Percentiles rank a stretch among this genome's conserved stretches.
Conservation (phyloP, 345 rosid genomes). For the Noccaea bulbosa region DNA sequence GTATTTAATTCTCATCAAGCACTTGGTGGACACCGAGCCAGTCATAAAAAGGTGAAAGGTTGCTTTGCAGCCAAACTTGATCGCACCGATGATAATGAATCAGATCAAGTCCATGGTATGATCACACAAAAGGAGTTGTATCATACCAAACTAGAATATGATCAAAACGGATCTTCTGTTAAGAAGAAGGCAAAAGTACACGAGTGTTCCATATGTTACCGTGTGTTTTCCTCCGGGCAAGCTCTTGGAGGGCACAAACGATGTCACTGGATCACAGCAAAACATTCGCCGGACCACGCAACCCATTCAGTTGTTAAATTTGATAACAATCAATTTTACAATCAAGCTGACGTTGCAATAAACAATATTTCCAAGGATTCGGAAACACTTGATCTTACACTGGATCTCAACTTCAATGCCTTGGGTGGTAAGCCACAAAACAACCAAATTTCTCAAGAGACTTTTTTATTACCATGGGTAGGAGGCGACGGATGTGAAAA, state of each 20-base stretch:
- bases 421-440: slow-evolving; percentile 9
- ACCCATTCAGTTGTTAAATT: slow-evolving; percentile 50
- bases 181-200: slow-evolving; percentile 37
- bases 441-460: slow-evolving; percentile 37
- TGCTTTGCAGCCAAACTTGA: slow-evolving; percentile 79
- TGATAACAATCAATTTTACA: slow-evolving; percentile 43
- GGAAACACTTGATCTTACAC: slow-evolving; percentile 50
- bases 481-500: slow-evolving; percentile 37
- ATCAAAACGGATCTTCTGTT: background rate
- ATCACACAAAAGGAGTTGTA: slow-evolving; percentile 59
- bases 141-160: slow-evolving; percentile 36
- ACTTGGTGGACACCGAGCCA: slow-evolving; percentile 90
- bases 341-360: slow-evolving; percentile 49
- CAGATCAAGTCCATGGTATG: slow-evolving; percentile 43
- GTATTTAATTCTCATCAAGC: slow-evolving; percentile 95
- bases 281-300: slow-evolving; percentile 47
- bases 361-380: slow-evolving; percentile 35
- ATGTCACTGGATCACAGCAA: slow-evolving; percentile 68
- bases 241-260: slow-evolving; percentile 62
- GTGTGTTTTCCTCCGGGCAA: slow-evolving; percentile 55
- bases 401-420: slow-evolving; percentile 66
- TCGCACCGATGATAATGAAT: slow-evolving; percentile 45
- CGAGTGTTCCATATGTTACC: slow-evolving; percentile 51
- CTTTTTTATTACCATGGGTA: slow-evolving; percentile 48
- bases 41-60: slow-evolving; percentile 94